phyloP scores from a whole-genome alignment of 345 rosid species.

The Corymbia maculata region DNA sequence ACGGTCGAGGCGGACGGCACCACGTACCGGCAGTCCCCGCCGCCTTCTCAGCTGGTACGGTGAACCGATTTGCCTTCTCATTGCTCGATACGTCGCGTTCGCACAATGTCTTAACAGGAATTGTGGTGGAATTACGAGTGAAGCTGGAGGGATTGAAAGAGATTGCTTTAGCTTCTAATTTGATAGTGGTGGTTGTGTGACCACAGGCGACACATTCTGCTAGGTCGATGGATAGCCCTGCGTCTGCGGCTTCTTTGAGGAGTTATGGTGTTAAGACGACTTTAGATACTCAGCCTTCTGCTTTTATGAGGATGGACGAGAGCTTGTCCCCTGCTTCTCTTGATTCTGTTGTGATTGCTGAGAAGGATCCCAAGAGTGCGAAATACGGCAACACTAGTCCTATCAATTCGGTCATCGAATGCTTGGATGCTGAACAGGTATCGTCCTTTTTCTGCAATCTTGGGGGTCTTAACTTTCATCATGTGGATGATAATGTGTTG shows the following conservation, averaged over 20 bases:
- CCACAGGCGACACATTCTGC: slow-evolving; percentile 38
- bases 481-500: background rate
- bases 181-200: background rate
- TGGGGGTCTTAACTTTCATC: background rate
- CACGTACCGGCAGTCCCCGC: slow-evolving; percentile 65
- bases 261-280: slow-evolving; percentile 32
- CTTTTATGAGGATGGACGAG: slow-evolving; percentile 50
- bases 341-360: slow-evolving; percentile 79
- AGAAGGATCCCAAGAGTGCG: slow-evolving; percentile 48
- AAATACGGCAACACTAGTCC: slow-evolving; percentile 51
- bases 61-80: background rate
- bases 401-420: slow-evolving; percentile 63
- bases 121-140: background rate
- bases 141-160: background rate
- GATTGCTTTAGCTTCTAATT: background rate
- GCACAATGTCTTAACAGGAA: background rate
- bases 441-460: background rate
- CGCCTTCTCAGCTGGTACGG: slow-evolving; percentile 56
- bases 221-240: slow-evolving; percentile 58
- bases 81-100: background rate
- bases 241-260: slow-evolving; percentile 47
- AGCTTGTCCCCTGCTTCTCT: slow-evolving; percentile 79
- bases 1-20: slow-evolving; percentile 90
- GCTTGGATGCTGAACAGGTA: slow-evolving; percentile 93
- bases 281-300: slow-evolving; percentile 41